These are phyloP conservation scores for Neurospora hispaniola DNA, from an alignment of 495 filamentous ascomycete genomes.

Conservation along the genomic window DNA sequence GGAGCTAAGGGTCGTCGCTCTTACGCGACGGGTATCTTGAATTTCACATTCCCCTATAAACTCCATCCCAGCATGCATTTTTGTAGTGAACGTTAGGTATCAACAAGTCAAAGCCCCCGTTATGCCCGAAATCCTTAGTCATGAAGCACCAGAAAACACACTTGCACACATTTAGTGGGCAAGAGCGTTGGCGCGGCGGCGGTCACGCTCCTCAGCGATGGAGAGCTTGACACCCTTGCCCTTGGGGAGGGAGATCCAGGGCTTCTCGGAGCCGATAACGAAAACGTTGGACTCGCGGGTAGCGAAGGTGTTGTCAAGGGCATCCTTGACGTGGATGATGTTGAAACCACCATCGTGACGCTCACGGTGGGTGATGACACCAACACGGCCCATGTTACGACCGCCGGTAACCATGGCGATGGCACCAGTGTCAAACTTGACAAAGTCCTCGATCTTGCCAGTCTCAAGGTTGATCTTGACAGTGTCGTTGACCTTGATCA, in stretches of 20 bases:
- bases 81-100: conserved; percentile 10
- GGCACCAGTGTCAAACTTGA: conserved; percentile 94
- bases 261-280: conserved; percentile 94
- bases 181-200: conserved; percentile 69
- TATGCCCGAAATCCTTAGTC: conserved; percentile 5
- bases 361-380: conserved; percentile 99
- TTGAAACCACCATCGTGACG: conserved; percentile 99
- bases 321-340: conserved; percentile 99
- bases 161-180: conserved; percentile 39
- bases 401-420: conserved; percentile 97
- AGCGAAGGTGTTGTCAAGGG: conserved; percentile 97
- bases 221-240: conserved; percentile 99
- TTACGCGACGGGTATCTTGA: neutral
- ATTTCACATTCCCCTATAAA: neutral
- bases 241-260: conserved; percentile 98
- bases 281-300: conserved; percentile 98
- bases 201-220: conserved; percentile 97
- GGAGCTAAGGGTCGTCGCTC: neutral
- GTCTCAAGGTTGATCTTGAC: conserved; percentile 96
- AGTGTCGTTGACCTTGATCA: conserved; percentile 99
- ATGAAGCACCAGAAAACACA: conserved; percentile 1
- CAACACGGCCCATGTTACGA: conserved; percentile 99
- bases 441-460: conserved; percentile 93
- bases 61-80: conserved; percentile 22
- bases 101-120: conserved; percentile 18